Evolutionary conservation across 441 rosid species (phyloP), one percentile per base, ranked within the genome.

Genomic region (Eugenia klotzschiana): DNA sequence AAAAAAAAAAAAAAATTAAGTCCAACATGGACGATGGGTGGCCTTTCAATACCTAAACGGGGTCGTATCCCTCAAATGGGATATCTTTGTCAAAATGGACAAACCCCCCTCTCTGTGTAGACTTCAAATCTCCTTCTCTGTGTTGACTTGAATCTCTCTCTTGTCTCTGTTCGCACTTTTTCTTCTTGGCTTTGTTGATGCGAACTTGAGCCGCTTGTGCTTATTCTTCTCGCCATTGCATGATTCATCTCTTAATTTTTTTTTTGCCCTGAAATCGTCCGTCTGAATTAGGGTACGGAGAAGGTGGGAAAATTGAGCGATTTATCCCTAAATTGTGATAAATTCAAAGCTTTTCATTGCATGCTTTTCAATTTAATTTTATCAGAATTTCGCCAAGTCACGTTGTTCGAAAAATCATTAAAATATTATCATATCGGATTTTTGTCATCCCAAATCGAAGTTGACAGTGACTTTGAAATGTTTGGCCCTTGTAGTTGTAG

Each of bases 371-470:
- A 2, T 64, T 64, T n/a, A 33, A 33, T 64, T 64, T 18, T 5
- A 25, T 4, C 1, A 22, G 4, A 22, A 8, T 53, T 53, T 3
- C 11, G 1, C 2, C 12, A 8, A 53, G 0, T 3, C 11, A 3
- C 2, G 1, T 22, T 9, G 0, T 0, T 22, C 4, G 10, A 3
- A 7, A 64, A 64, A 64, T 4, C 2, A 40, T 18, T 18, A 33
- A 64, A 64, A 18, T 18, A 64, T 18, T 33, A 1, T 4, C 13
- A 4, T 1, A 6, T 9, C 6, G 6, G 0, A 33, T 64, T 33
- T 64, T 0, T 0, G 0, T 0, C 1, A 8, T 33, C n/a, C 3
- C 77, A 33, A 4, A 64, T 33, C 6, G 4, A 1, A 64, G 7
- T 18, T 9, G 46, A 1, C 5, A 18, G 4, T 0, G 2, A 4